Evolutionary conservation across 2,329 filamentous ascomycete species (phyloP), one percentile per base, ranked within the genome.

Genomic region (Hymenoscyphus albidus): DNA sequence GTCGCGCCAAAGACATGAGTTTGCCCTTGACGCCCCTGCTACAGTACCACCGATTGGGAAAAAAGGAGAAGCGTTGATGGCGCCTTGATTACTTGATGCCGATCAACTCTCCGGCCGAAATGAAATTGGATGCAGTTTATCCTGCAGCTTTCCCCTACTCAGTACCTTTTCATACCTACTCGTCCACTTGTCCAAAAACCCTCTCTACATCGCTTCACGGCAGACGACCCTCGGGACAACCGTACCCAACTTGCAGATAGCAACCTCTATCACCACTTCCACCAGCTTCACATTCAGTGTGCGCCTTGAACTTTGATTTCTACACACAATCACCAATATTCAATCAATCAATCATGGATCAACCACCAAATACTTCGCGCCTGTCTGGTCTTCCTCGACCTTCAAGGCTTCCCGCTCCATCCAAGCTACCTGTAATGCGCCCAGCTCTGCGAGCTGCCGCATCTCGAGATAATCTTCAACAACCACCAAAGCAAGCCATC

Each of bases 381-480:
- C 71, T 71, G 18, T 73, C 70, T 59, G 71, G 67, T 13, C 78
- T 85, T 60, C 83, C 84, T 65, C 79, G 83, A 56, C 78, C 80
- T 3, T 27, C 27, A 27, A 27, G 27, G 27, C 27, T 27, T 27
- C 27, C 27, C 27, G 27, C 27, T 27, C 27, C 27, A 55, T 86
- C 83, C 27, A 80, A 81, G 68, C 76, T 86, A 58, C 84, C 84
- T 13, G 76, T 85, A 66, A 82, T 79, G 65, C 78, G 55, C 76
- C 77, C 54, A 69, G 71, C 51, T 70, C 76, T 83, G 62, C 79
- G 79, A 61, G 75, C 80, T 16, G 77, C 81, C 59, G 79, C 76
- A 7, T 83, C 81, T 9, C 77, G 77, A 69, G 82, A 83, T 42
- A 79, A 78, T 66, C 73, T 82, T 35, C 77, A 77, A 72, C 77